Evolutionary conservation across 1,284 basidiomycete genomes (phyloP), one percentile per base, ranked within the genome.

Genomic region (Apiotrichum akiyoshidainum): DNA sequence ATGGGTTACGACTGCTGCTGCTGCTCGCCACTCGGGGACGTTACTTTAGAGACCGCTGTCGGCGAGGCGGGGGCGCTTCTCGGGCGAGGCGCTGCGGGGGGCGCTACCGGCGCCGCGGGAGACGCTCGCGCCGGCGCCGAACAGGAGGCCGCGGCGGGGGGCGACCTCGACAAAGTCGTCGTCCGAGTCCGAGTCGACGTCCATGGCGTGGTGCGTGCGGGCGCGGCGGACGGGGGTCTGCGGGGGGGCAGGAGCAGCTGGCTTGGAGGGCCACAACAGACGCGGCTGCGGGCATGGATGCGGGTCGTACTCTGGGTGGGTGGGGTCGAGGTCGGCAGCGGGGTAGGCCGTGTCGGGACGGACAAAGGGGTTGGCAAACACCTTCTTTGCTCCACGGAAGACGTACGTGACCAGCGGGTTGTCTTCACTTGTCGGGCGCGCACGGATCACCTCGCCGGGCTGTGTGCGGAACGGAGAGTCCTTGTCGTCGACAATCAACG

Each of bases 301-400:
- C 7, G 65, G 63, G 54, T 76, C 74, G 52, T 62, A 76, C 6
- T 74, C 71, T 11, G 66, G 65, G 49, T 76, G 66, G 13, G 65
- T 61, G 1, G 65, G 64, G 45, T 66, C 57, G 4, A 76, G 63
- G 2, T 68, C 58, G 2, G 73, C 60, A 16, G 60, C 58, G 0
- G 67, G 64, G 46, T 72, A 69, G 7, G 61, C 59, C 12, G 63
- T 49, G 17, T 48, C 22, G 14, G 67, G 63, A 2, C 57, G 62
- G 13, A 67, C 59, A 55, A 75, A 70, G 16, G 74, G 74, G 60
- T 76, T 76, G 46, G 70, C 70, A 55, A 73, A 76, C 1, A 71
- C 65, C 51, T 71, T 72, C 49, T 76, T 76, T 11, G 73, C 61
- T 13, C 74, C 74, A 46, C 74, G 64, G 63, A 76, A 76, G 14